These are phyloP conservation scores for Exophiala sp. DNA, from an alignment of 2,329 filamentous ascomycete species.

Conservation along the genomic window DNA sequence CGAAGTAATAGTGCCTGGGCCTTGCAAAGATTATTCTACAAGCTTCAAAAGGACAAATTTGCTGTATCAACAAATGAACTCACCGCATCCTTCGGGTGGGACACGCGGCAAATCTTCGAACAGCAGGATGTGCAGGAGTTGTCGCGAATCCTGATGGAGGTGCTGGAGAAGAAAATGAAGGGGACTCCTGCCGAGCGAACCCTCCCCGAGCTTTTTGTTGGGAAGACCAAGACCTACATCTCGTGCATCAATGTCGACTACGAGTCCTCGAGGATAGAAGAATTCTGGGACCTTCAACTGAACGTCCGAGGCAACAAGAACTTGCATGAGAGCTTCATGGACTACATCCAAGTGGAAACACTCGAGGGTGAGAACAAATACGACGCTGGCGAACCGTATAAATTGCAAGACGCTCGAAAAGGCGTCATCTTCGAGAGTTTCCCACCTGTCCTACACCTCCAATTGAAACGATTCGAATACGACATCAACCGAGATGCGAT, in stretches of 20 bases:
- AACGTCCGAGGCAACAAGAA: slow-evolving; percentile 94
- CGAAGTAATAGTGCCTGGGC: slow-evolving; percentile 87
- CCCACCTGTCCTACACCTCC: slow-evolving; percentile 86
- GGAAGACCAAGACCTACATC: slow-evolving; percentile 98
- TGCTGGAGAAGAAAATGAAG: slow-evolving; percentile 97
- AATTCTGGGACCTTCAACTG: slow-evolving; percentile 98
- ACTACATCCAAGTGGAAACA: slow-evolving; percentile 94
- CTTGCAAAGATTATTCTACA: slow-evolving; percentile 88
- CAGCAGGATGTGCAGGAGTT: slow-evolving; percentile 98
- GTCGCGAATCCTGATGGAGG: slow-evolving; percentile 93
- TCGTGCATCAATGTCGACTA: slow-evolving; percentile 98
- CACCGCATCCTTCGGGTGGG: slow-evolving; percentile 96
- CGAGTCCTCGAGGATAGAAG: slow-evolving; percentile 89
- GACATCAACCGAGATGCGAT: slow-evolving; percentile 93
- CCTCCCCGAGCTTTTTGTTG: slow-evolving; percentile 84
- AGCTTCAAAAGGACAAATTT: slow-evolving; percentile 75
- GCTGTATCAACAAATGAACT: slow-evolving; percentile 89
- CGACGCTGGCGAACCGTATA: slow-evolving; percentile 80
- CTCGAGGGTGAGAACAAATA: slow-evolving; percentile 99
- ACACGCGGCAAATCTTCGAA: slow-evolving; percentile 94
- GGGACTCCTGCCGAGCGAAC: slow-evolving; percentile 86
- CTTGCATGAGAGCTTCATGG: slow-evolving; percentile 86
- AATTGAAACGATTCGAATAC: slow-evolving; percentile 96
- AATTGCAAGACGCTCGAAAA: slow-evolving; percentile 93
- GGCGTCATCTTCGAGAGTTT: slow-evolving; percentile 96